Evolutionary conservation across 768 basidiomycete species (phyloP), one percentile per base, ranked within the genome.

Genomic region (Pleurotus salmoneostramineus): DNA sequence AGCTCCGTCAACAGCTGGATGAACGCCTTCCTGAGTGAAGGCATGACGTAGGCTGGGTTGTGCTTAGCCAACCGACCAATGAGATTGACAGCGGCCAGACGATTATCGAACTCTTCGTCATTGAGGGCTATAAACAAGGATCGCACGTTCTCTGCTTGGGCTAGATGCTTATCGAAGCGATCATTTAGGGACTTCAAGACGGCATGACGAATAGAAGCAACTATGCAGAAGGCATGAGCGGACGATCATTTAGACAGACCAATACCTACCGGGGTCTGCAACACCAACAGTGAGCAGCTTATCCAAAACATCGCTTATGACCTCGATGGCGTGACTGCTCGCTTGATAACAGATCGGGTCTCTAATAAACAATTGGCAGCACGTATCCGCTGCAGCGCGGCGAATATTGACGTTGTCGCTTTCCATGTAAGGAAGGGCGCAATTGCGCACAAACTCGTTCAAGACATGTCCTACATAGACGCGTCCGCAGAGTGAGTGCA

Each of bases 41-140:
- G 96, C 90, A 99, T 98, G 15, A 99, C 95, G 75, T 98, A 97
- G 12, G 97, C 97, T 0, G 97, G 97, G 66, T 99, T 99, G 71
- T 96, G 92, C 63, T 87, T 85, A 3, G 95, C 93, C 27, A 99
- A 82, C 31, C 97, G 87, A 0, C 97, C 97, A 59, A 99, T 98
- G 61, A 98, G 80, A 17, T 75, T 74, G 54, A 98, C 92, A 2
- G 95, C 95, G n/a, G 88, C 85, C 31, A 93, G 85, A 17, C 97
- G 86, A 68, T 97, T 97, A 50, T 90, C 89, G 71, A 95, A 98
- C 5, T 90, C 88, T 68, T 98, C 97, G 65, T 99, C 97, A 66
- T 98, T 98, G 48, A 99, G 79, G 0, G 95, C 97, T 62, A 98
- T 93, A 75, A 98, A 98, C 11, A 99, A 77, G 8, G 93, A 95